Evolutionary conservation across 163 green algal species (phyloP).

Genomic region (Coccomyxa subellipsoidea): DNA sequence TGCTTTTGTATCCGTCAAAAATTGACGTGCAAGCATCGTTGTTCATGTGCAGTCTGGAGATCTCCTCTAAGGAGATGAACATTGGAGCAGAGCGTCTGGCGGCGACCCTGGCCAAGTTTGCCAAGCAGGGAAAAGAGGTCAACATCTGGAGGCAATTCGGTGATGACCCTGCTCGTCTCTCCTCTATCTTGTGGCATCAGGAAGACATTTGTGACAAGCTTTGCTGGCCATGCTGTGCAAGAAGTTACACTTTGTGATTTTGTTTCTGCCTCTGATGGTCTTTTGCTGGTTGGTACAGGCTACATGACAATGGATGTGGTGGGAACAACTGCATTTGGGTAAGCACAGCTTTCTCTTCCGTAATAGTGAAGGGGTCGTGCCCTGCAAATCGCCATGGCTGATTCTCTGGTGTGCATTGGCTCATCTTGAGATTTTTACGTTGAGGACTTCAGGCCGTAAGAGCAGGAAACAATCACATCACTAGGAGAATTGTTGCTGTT

Average conservation of each 20-base stretch:
- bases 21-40: not conserved
- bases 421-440: no score
- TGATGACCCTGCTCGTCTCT: not conserved
- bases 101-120: not conserved
- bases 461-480: no score
- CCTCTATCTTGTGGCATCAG: not conserved
- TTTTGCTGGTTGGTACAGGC: not conserved
- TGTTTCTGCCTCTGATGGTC: not conserved
- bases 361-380: no score
- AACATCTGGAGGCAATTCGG: slow-evolving; percentile 11
- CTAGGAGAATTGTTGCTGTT: no score
- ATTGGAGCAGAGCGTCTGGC: not conserved
- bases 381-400: no score
- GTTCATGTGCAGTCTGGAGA: not conserved
- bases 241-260: not conserved
- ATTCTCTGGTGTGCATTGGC: no score
- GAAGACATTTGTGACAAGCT: not conserved
- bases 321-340: slow-evolving; percentile 4
- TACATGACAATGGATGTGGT: slow-evolving; percentile 12
- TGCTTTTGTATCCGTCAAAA: not conserved
- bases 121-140: slow-evolving; percentile 1
- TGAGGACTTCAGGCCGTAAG: no score
- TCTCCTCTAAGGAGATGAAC: not conserved
- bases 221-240: no score
- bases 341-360: not conserved